These are phyloP conservation scores for Taiozyma sp. DNA, from an alignment of 1,139 yeast species.

Conservation along the genomic window DNA sequence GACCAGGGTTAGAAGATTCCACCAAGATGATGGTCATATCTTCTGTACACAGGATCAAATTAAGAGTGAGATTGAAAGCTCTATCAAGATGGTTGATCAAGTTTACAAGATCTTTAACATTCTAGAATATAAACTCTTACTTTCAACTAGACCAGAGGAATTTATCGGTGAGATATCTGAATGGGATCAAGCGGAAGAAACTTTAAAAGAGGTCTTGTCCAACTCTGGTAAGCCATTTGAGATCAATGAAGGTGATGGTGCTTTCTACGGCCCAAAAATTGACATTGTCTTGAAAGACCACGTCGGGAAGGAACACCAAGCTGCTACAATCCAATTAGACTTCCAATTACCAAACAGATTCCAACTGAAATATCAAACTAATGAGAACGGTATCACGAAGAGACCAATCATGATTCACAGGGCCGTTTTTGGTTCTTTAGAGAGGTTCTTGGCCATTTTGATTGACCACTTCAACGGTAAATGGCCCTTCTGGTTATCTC, in stretches of 20 bases:
- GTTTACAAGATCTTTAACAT: slow-evolving; percentile 81
- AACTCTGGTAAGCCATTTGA: slow-evolving; percentile 63
- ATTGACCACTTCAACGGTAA: slow-evolving; percentile 90
- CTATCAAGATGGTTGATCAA: slow-evolving; percentile 70
- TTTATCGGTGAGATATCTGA: slow-evolving; percentile 78
- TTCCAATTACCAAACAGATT: slow-evolving; percentile 91
- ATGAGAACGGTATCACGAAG: slow-evolving; percentile 41
- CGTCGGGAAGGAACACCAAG: slow-evolving; percentile 80
- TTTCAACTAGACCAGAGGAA: slow-evolving; percentile 85
- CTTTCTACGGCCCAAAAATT: slow-evolving; percentile 95
- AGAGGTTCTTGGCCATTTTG: slow-evolving; percentile 85
- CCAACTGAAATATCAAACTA: slow-evolving; percentile 59
- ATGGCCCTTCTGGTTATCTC: slow-evolving; percentile 98
- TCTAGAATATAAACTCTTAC: slow-evolving; percentile 55
- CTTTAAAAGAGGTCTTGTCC: slow-evolving; percentile 62
- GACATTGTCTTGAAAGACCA: slow-evolving; percentile 86
- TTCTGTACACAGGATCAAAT: slow-evolving; percentile 87
- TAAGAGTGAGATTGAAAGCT: slow-evolving; percentile 68
- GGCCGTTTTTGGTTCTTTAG: slow-evolving; percentile 93
- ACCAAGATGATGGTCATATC: slow-evolving; percentile 98
- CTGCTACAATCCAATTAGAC: slow-evolving; percentile 94
- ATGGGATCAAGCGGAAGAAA: slow-evolving; percentile 84
- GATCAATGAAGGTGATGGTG: slow-evolving; percentile 90
- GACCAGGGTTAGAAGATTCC: slow-evolving; percentile 93
- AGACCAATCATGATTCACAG: slow-evolving; percentile 92